phyloP scores from a whole-genome alignment of 805 yeast species.

The Candida dendrica region DNA sequence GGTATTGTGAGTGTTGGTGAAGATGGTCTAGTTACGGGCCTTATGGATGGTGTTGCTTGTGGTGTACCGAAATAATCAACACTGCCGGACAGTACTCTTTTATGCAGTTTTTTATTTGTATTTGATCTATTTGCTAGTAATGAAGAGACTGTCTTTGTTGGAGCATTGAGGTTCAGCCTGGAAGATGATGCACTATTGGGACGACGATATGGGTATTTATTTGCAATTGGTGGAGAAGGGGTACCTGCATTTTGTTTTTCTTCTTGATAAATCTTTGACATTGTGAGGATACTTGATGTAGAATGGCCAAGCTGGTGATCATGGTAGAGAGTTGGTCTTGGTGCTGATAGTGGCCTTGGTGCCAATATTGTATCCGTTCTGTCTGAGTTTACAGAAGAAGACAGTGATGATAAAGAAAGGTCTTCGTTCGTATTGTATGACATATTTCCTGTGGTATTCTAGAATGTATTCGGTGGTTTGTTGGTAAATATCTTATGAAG shows the following conservation, averaged over 20 bases:
- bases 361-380: no score
- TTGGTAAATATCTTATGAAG: no score
- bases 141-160: background rate
- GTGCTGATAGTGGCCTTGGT: background rate
- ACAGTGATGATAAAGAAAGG: no score
- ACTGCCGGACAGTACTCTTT: conserved; percentile 15
- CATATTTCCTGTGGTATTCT: no score
- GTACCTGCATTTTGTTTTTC: conserved; percentile 6
- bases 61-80: background rate
- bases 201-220: background rate
- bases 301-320: conserved; percentile 10
- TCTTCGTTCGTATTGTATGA: no score
- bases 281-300: conserved; percentile 17
- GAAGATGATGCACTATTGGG: background rate
- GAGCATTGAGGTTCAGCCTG: background rate
- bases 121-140: conserved; percentile 2
- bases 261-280: conserved; percentile 18
- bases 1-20: background rate
- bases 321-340: background rate
- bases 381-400: no score
- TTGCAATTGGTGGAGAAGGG: background rate
- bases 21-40: background rate
- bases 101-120: conserved; percentile 15
- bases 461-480: no score
- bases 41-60: background rate